Percentiles rank a stretch among this genome's conserved stretches.
These are phyloP conservation scores for Endoconidiophora laricicola DNA, from an alignment of 2,329 filamentous ascomycete genomes.

Conservation along the genomic window DNA sequence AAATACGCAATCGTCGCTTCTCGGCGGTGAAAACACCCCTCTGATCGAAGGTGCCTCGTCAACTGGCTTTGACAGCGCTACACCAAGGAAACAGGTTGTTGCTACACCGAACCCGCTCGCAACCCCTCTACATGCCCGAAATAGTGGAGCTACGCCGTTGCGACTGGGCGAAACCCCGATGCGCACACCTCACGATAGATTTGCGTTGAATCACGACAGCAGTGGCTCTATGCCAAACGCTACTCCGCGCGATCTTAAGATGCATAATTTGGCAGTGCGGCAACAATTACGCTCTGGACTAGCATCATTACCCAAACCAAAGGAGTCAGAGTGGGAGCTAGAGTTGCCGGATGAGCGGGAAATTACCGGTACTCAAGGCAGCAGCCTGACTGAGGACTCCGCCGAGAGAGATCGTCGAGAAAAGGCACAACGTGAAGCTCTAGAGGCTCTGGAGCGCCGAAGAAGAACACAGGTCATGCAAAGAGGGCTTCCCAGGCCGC, in stretches of 20 bases:
- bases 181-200: constrained; percentile 74
- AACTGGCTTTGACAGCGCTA: constrained; percentile 74
- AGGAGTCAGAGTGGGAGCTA: constrained; percentile 86
- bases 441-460: constrained; percentile 60
- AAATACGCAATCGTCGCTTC: constrained; percentile 79
- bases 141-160: constrained; percentile 45
- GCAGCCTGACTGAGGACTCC: constrained; percentile 32
- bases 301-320: constrained; percentile 76
- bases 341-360: constrained; percentile 72
- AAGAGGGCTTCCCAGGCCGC: constrained; percentile 61
- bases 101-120: constrained; percentile 94
- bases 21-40: constrained; percentile 87
- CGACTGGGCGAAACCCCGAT: constrained; percentile 66
- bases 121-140: constrained; percentile 52
- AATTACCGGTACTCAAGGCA: constrained; percentile 36
- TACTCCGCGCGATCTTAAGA: constrained; percentile 60
- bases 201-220: constrained; percentile 57
- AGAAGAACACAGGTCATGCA: constrained; percentile 88
- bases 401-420: constrained; percentile 70
- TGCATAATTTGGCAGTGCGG: constrained; percentile 52
- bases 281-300: constrained; percentile 55
- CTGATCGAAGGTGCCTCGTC: constrained; percentile 66
- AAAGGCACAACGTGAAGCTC: constrained; percentile 53
- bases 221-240: constrained; percentile 47
- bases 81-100: constrained; percentile 62